Base-by-base conservation (phyloP, 129 eudicot species). In the Centella asiatica region DNA sequence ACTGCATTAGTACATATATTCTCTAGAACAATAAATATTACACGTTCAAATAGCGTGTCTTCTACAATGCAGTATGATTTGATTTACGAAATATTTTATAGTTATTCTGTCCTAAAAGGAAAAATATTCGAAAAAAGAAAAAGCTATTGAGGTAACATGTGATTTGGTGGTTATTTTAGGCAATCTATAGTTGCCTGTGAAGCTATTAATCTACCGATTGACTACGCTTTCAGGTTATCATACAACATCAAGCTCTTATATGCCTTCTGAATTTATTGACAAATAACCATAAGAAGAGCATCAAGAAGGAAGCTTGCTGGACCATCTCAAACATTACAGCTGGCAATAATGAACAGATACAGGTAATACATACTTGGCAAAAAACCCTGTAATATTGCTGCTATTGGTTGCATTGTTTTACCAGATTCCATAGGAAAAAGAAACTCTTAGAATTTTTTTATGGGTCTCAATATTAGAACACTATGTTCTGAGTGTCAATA, bases 221-320 rank as follows among this genome's bases (percentile, higher is more conserved):
- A 32, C 18, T 33, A 4, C 28, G 28, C 44, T 57, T 57, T 20
- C 63, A 57, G 76, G 76, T 72, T 32, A 63, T 72, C 27, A 64
- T 64, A 54, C 65, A 72, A 6, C 57, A 72, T 57, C 70, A 39
- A 29, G 76, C 71, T 44, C 70, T 64, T 55, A 51, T 52, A 44
- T 72, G 70, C 31, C 76, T 72, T 20, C n/a, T 72, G 28, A 64
- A 54, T 33, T 57, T 72, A 25, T 45, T 72, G 48, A 64, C 57
- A 15, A 37, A 72, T 44, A 72, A 45, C 36, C 55, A 72, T 46
- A 72, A 72, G 23, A 72, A 72, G 52, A 72, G 76, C 63, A 72
- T 72, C 51, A 72, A 72, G 51, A 72, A 72, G 65, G 76, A 72
- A 72, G 76, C 76, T 55, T 72, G 76, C 23, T 72, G 76, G 76